phyloP scores from a whole-genome alignment of 192 early-diverging fungal genomes.

The Geranomyces variabilis region DNA sequence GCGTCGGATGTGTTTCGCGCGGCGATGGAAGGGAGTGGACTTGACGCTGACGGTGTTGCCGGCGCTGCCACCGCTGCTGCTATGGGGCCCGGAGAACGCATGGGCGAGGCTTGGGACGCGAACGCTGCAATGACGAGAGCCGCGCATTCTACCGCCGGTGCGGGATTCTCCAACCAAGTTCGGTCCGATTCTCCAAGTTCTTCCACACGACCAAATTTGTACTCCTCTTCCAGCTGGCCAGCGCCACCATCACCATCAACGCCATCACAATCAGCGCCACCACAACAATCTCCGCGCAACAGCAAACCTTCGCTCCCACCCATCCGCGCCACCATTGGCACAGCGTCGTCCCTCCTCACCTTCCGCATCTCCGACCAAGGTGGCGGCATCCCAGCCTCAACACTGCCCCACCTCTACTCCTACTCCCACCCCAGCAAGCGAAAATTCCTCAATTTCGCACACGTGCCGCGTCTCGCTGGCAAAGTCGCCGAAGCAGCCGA shows the following conservation, averaged over 20 bases:
- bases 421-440: constrained; percentile 70
- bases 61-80: too few species aligned
- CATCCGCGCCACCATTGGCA: constrained; percentile 82
- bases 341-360: constrained; percentile 71
- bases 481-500: constrained; percentile 67
- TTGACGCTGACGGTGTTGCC: not conserved
- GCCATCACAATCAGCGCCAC: constrained; percentile 1
- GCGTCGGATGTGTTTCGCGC: constrained; percentile 20
- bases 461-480: constrained; percentile 77
- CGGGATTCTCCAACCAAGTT: constrained; percentile 2
- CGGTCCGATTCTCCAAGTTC: not conserved
- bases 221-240: not conserved
- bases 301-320: constrained; percentile 71
- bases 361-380: constrained; percentile 95
- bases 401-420: constrained; percentile 79
- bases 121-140: constrained; percentile 12
- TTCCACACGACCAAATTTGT: not conserved
- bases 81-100: not conserved
- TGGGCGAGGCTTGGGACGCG: constrained; percentile 30
- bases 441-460: constrained; percentile 64
- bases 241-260: constrained; percentile 10
- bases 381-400: constrained; percentile 74
- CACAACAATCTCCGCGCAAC: constrained; percentile 5
- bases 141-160: not conserved
- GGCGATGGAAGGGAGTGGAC: not conserved